Evolutionary conservation across 352 stramenopile genomes (phyloP).

Genomic region (Phytopythium ostracodes): DNA sequence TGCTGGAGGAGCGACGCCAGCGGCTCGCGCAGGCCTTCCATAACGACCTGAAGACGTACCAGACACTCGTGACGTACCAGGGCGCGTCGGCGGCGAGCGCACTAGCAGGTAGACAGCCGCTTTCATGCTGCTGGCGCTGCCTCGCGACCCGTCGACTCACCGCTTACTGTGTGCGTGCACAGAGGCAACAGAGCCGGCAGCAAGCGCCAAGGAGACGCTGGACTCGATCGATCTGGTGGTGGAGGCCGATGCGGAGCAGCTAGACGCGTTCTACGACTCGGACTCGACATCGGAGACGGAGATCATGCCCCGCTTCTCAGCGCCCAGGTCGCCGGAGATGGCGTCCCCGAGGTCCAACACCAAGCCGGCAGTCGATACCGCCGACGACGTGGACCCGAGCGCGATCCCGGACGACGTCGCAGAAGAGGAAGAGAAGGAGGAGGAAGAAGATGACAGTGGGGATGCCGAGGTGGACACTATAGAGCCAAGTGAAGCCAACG

Average conservation of each 20-base stretch:
- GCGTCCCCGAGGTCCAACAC: neutral
- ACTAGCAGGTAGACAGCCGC: constrained; percentile 1
- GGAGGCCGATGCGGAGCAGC: constrained; percentile 42
- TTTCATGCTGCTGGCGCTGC: neutral
- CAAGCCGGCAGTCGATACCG: neutral
- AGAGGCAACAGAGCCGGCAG: constrained; percentile 1
- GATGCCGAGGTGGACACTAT: neutral
- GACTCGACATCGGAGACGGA: constrained; percentile 31
- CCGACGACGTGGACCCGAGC: constrained; percentile 5
- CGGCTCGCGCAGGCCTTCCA: constrained; percentile 58
- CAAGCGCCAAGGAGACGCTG: constrained; percentile 37
- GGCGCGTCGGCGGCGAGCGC: constrained; percentile 18
- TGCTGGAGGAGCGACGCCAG: constrained; percentile 53
- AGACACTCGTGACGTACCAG: constrained; percentile 64
- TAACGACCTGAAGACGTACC: constrained; percentile 79
- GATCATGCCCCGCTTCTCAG: constrained; percentile 12
- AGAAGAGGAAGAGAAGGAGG: constrained; percentile 20
- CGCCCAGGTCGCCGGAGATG: constrained; percentile 9
- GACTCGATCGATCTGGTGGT: constrained; percentile 75
- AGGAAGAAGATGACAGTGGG: constrained; percentile 8
- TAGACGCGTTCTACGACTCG: constrained; percentile 79
- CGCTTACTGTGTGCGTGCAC: neutral
- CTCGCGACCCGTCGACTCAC: neutral
- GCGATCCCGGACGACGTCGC: neutral
- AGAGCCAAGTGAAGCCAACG: neutral